Evolutionary conservation across 2,329 filamentous ascomycete species (phyloP), one percentile per base, ranked within the genome.

Genomic region (Dryadomyces quercus-mongolicae): DNA sequence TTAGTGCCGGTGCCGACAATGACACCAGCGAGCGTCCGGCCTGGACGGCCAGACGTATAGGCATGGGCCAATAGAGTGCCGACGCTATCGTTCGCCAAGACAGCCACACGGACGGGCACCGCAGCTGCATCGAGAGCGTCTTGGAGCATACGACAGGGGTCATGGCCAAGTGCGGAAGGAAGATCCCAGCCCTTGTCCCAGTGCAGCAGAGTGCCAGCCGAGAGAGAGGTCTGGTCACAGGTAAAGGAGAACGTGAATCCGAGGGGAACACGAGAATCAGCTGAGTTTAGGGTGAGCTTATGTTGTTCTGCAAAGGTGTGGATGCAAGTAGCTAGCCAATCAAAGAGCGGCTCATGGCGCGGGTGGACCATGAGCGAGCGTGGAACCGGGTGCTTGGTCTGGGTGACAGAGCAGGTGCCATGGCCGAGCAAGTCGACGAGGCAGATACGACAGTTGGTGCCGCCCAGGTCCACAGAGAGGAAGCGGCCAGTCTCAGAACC

Each of bases 161-260:
- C 93, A 68, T 95, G 86, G 61, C 92, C 92, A 54, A 98, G 70
- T 0, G 91, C 88, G 65, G 96, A 91, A 10, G 83, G 80, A 60
- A 98, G 96, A 66, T 96, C 88, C 67, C 96, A 98, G 52, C 92
- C 93, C 74, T 98, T 98, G 56, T 93, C 97, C 93, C 93, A 98
- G 62, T 91, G 83, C 69, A 96, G 91, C 51, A 97, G 77, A 52
- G 84, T 86, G 55, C 93, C 92, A 70, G 88, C 90, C 75, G 96
- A 95, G 67, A 97, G 95, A 25, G 88, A 90, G 54, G 86, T 77
- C 68, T 98, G 93, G 66, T 94, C 81, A 49, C 96, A 91, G 2
- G 93, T 92, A 72, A 97, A 98, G 66, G 88, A 94, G 71, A 98
- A 98, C 52, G 93, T 97, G 72, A 98, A 98, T 13, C 93, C 93